Base-by-base conservation (phyloP, 148 eudicot genomes). In the Arbutus unedo region DNA sequence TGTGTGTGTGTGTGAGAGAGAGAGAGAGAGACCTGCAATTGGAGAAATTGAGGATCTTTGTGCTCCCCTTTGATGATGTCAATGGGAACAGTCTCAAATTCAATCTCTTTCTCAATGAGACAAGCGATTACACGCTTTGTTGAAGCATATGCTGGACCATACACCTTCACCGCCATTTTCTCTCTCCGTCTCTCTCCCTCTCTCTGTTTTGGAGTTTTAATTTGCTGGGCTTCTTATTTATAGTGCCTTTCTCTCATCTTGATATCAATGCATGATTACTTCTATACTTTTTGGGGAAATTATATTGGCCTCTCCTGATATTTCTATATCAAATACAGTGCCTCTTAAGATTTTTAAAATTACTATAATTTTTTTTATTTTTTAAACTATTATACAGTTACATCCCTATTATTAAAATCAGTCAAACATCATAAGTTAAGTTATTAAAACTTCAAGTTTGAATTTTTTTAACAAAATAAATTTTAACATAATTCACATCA, bases 121-220 rank as follows among this genome's bases (percentile, higher is more conserved):
- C 89, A 88, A 51, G 67, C 84, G 15, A 88, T 78, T 6, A 87
- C 89, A 3, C 89, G 83, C 85, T 85, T 85, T 21, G 82, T n/a
- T 0, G 87, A 78, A 62, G 84, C 89, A 74, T 25, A 78, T 10
- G 11, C 81, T 38, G 87, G 86, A 11, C 87, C 89, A 75, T 87
- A 87, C 84, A 87, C 89, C 77, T 85, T 87, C 84, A 87, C 86
- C 77, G 66, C 89, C 89, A 85, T 87, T 41, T 4, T 70, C 73
- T 53, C 74, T 15, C 56, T 25, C 18, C 53, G 66, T 77, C 48
- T 41, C 48, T 77, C 79, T 31, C 21, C 7, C 48, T 53, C 62
- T 76, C 19, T 25, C n/a, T 76, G 8, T 38, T 38, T 4, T 10
- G 38, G 0, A 31, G 38, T 31, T 31, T 31, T 31, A 31, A 38